Evolutionary conservation across 805 yeast species (phyloP), one percentile per base, ranked within the genome.

Genomic region (Ogataea pilisensis): DNA sequence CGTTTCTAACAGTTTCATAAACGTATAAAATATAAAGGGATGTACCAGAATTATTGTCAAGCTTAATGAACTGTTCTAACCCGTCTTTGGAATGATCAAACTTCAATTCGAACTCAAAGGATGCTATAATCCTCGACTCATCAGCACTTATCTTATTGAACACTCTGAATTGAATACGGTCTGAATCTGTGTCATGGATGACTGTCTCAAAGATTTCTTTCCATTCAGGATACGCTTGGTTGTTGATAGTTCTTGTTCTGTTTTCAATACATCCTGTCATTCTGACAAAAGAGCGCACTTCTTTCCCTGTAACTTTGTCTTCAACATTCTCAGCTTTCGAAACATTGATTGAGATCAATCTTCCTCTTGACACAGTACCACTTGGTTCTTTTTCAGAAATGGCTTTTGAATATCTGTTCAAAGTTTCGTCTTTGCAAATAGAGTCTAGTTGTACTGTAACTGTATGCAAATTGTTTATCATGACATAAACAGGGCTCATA

Each of bases 181-280:
- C 45, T 6, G 39, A 16, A 13, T 32, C 24, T 8, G 38, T 29
- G n/a, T 45, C 39, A 13, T 37, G 37, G 8, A 44, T 19, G 11
- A 42, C 44, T n/a, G 46, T 35, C 34, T 51, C 52, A 36, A 49
- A 51, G 27, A 49, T 49, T 39, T 51, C 54, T 29, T 44, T 37
- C 55, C 54, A 49, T 37, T 43, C 43, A 14, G 54, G 52, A 19
- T 38, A 47, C 2, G 48, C 38, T 13, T 45, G 44, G 4, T 36
- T 14, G 1, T 25, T 2, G 8, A 51, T 40, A 8, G 53, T 51
- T 36, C 55, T 39, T 8, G 53, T 51, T 31, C 50, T 35, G 34
- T 45, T 34, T 18, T 51, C 48, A 14, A 51, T 40, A 24, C 47
- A 26, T 2, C 53, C 55, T 12, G 42, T 34, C 8, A 47, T n/a